Base-by-base conservation (phyloP, 2,329 filamentous ascomycete species). In the Clonostachys rhizophaga region DNA sequence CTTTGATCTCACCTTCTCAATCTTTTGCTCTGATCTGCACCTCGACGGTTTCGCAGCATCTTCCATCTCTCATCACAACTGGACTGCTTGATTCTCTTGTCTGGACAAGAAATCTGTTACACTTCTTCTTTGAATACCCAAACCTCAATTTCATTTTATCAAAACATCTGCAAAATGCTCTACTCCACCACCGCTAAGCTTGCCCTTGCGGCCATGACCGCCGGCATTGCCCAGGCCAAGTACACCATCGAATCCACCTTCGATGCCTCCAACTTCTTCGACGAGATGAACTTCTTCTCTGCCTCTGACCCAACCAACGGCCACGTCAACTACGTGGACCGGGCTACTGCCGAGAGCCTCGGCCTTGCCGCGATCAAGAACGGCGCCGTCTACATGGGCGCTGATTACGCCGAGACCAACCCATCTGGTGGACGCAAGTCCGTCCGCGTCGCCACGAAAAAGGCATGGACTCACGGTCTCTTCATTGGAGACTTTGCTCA, bases 401-500 rank as follows among this genome's bases (percentile, higher is more conserved):
- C 87, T 39, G 87, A 91, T 64, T 66, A 76, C 58, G 74, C 64
- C 47, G 86, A 81, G 30, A 54, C 64, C 37, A 76, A 78, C 49
- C 76, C 78, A 1, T 57, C 68, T 30, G 69, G 67, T 4, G 88
- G 89, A 35, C 86, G 89, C 40, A 69, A 73, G 43, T 91, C 86
- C 20, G 81, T 90, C 34, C 84, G 89, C 16, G 67, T 95, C 13
- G 70, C 77, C 34, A 87, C 85, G 57, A 83, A 78, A 51, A 78
- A 82, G 54, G 66, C 75, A 16, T 92, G 86, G 67, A 83, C 75
- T 39, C 75, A 79, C 52, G 87, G 85, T 12, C 77, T 92, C 46
- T 81, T 91, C 62, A 72, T 91, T 41, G 73, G 86, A 47, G 88
- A 92, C 59, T 78, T 91, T 49, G 74, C 71, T 10, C 87, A 91